Evolutionary conservation across 2,329 filamentous ascomycete genomes (phyloP).

Genomic region (Curvularia sp.): DNA sequence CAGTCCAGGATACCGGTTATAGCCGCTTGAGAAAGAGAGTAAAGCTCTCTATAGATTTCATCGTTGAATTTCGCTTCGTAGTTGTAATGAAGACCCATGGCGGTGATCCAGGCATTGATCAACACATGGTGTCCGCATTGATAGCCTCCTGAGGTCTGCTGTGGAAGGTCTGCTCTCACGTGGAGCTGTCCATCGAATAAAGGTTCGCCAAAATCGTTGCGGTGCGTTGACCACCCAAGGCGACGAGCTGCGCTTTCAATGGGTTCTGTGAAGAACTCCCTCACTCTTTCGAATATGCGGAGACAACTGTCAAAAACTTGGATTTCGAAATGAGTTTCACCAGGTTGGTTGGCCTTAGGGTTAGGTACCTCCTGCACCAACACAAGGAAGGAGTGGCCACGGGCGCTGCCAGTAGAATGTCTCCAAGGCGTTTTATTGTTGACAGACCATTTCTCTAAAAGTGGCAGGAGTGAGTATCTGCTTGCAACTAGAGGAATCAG

Average conservation of each 20-base stretch:
- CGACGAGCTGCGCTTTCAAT: neutral
- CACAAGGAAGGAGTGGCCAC: neutral
- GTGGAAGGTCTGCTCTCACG: neutral
- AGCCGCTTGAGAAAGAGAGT: conserved; percentile 7
- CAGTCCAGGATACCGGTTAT: conserved; percentile 20
- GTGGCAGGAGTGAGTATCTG: neutral
- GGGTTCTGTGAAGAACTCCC: neutral
- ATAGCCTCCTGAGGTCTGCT: neutral
- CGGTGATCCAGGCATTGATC: conserved; percentile 39
- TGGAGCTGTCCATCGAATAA: neutral
- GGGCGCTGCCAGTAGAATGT: too few relatives aligned
- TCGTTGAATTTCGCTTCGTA: neutral
- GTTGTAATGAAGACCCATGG: conserved; percentile 28
- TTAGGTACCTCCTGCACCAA: neutral
- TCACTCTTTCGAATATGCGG: neutral
- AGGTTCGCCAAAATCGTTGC: neutral
- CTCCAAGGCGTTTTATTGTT: neutral
- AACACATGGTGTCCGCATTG: conserved; percentile 28
- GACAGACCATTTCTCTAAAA: neutral
- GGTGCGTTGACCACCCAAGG: neutral
- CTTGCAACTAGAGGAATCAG: neutral
- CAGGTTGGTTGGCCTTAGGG: neutral
- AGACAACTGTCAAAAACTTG: neutral
- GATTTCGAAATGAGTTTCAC: neutral
- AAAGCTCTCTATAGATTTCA: conserved; percentile 1